phyloP scores from a whole-genome alignment of 495 filamentous ascomycete species.

The Penicillium goetzii region DNA sequence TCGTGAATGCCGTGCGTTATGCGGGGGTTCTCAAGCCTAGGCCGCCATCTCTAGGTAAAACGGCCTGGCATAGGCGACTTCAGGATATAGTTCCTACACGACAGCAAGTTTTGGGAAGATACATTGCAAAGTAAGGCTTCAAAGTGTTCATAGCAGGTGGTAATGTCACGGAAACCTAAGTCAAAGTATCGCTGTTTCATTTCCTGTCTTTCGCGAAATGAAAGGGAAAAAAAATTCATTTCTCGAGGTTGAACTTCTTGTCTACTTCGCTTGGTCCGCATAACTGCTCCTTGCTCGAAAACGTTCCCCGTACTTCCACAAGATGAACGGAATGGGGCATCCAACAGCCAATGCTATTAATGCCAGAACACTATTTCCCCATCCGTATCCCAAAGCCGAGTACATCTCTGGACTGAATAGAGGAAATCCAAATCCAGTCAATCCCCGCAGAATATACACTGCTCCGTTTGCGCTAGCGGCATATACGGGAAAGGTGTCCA shows the following conservation, averaged over 20 bases:
- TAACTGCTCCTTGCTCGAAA: neutral
- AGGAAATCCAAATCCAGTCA: slow-evolving; percentile 70
- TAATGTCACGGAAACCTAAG: no score
- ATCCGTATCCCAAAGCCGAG: slow-evolving; percentile 49
- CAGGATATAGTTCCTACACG: no score
- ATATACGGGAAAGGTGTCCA: slow-evolving; percentile 67
- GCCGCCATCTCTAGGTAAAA: no score
- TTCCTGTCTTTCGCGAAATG: no score
- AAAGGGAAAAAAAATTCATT: no score
- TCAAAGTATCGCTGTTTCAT: no score
- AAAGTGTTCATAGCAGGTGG: no score
- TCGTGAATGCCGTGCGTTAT: neutral
- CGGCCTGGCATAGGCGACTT: no score
- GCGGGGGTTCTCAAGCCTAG: neutral
- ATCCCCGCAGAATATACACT: slow-evolving; percentile 59
- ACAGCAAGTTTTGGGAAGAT: no score
- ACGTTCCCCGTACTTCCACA: slow-evolving; percentile 1
- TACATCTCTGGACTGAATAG: slow-evolving; percentile 66
- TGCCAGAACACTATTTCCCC: slow-evolving; percentile 55
- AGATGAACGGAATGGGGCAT: neutral
- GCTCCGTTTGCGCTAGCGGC: slow-evolving; percentile 68
- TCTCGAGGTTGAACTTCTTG: neutral
- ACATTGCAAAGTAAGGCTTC: no score
- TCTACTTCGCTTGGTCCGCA: neutral
- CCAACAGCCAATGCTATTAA: slow-evolving; percentile 36